phyloP scores from a whole-genome alignment of 2,329 filamentous ascomycete species.

The Talaromyces albobiverticillius region DNA sequence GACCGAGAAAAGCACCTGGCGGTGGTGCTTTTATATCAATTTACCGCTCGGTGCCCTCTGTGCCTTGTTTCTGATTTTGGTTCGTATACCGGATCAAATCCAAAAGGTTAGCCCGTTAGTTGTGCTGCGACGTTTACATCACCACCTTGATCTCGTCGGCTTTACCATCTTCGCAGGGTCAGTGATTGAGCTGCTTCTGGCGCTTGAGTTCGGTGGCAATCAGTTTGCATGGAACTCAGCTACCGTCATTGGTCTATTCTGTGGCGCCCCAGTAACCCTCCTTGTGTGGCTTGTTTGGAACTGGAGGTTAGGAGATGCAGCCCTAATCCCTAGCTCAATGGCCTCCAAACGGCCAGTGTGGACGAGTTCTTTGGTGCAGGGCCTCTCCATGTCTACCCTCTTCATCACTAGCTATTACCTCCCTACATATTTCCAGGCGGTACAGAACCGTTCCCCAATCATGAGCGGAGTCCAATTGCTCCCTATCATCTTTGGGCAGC shows the following conservation, averaged over 20 bases:
- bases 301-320: slow-evolving; percentile 20
- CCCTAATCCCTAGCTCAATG: slow-evolving; percentile 27
- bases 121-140: too few species aligned
- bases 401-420: slow-evolving; percentile 23
- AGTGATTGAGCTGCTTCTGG: slow-evolving; percentile 21
- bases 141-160: slow-evolving; percentile 22
- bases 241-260: slow-evolving; percentile 20
- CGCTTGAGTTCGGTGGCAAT: slow-evolving; percentile 24
- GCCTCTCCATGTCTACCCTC: background rate
- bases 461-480: slow-evolving; percentile 30
- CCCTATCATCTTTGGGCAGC: slow-evolving; percentile 22
- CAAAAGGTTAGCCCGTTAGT: too few species aligned
- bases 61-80: too few species aligned
- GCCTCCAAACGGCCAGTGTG: background rate
- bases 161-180: slow-evolving; percentile 20
- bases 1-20: too few species aligned
- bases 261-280: too few species aligned
- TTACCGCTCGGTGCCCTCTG: too few species aligned
- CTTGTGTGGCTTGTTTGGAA: slow-evolving; percentile 25
- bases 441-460: slow-evolving; percentile 23
- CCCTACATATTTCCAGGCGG: slow-evolving; percentile 14
- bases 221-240: slow-evolving; percentile 21
- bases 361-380: background rate
- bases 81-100: too few species aligned
- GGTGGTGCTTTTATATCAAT: too few species aligned